phyloP scores from a whole-genome alignment of 768 basidiomycete species.

The Tylopilus sp. region DNA sequence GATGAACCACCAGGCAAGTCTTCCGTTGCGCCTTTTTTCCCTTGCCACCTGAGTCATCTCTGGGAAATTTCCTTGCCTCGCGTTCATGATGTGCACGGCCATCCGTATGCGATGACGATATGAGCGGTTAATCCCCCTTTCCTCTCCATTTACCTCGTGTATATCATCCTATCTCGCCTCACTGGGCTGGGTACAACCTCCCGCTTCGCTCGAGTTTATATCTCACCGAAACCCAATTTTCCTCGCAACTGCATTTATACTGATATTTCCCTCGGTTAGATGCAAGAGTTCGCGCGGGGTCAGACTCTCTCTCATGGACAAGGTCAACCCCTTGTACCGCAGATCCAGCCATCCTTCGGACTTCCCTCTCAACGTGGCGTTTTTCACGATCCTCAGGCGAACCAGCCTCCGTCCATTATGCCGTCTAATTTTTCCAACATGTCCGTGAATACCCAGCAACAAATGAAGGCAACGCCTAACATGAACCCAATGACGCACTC shows the following conservation, averaged over 20 bases:
- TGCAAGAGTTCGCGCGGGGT: constrained; percentile 44
- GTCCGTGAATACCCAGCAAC: constrained; percentile 34
- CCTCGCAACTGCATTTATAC: constrained; percentile 15
- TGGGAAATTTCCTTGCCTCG: constrained; percentile 15
- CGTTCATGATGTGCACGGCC: constrained; percentile 13
- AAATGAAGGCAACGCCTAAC: constrained; percentile 28
- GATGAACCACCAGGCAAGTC: constrained; percentile 48
- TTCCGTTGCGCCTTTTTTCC: constrained; percentile 11
- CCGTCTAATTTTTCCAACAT: constrained; percentile 39
- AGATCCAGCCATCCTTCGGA: constrained; percentile 44
- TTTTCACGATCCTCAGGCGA: constrained; percentile 36
- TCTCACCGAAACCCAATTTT: constrained; percentile 1
- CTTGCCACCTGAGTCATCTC: constrained; percentile 6
- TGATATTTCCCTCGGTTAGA: constrained; percentile 33
- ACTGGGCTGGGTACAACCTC: neutral
- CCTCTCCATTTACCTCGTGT: constrained; percentile 3
- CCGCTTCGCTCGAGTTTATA: constrained; percentile 3
- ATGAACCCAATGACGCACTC: constrained; percentile 39
- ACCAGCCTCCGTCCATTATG: constrained; percentile 29
- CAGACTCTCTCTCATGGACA: constrained; percentile 41
- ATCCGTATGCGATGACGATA: constrained; percentile 12
- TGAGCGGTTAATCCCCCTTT: constrained; percentile 19
- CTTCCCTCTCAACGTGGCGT: constrained; percentile 32
- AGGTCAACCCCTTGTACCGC: constrained; percentile 36
- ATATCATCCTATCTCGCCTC: constrained; percentile 13